Base-by-base conservation (phyloP, 768 basidiomycete genomes). In the Wakefieldia striispora region DNA sequence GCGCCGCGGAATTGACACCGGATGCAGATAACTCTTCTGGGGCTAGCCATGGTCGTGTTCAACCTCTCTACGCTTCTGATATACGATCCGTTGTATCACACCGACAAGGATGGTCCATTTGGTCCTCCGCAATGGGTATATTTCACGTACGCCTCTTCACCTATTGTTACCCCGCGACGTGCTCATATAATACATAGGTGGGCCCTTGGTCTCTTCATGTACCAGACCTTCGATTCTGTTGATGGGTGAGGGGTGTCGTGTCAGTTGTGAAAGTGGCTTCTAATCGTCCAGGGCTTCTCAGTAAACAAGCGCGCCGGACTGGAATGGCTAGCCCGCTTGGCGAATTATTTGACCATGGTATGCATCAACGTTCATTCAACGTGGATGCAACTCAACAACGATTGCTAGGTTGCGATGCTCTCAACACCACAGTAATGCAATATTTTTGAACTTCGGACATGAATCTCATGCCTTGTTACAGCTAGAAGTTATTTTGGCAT, bases 291-390 rank as follows among this genome's bases (percentile, higher is more conserved):
- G 2, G 3, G 6, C 24, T 20, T 38, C 40, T 3, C 56, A 92
- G 95, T 14, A 97, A 97, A 67, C 97, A 99, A 70, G 97, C 97
- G 19, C 75, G 97, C 54, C 73, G 95, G 43, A 95, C 94, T 1
- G 93, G 93, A 1, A 98, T 97, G 91, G 88, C 93, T n/a, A 91
- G 97, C 5, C 95, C 95, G 23, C 72, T 98, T 27, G 97, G 97
- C 16, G 91, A 99, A 68, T 86, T 98, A 84, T 99, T 99, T 67
- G 97, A 99, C 64, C 97, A 98, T 69, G 95, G 94, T 86, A 58
- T 42, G 75, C 59, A 16, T 24, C 31, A 10, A 26, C 16, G 3
- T 44, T 34, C 21, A 12, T 14, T 21, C 5, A 27, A 8, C n/a
- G 10, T 42, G 14, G 27, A 23, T 6, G 6, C 29, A 24, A 4